Percentiles rank a stretch among this genome's conserved stretches.
Conservation (phyloP, 2,329 filamentous ascomycete genomes). For the Ophiostoma ips region DNA sequence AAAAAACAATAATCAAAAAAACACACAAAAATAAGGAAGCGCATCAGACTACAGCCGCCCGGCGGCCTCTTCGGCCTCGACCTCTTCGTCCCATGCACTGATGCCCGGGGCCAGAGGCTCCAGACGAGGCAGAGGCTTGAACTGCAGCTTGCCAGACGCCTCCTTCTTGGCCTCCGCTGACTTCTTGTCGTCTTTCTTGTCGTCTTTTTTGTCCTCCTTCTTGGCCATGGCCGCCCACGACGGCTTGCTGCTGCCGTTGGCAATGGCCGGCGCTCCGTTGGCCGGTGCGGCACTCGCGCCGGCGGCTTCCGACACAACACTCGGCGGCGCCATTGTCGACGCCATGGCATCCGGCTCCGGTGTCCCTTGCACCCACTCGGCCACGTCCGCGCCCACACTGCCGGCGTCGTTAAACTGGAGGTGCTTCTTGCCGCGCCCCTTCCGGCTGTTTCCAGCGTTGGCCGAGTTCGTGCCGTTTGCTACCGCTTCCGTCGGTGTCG, state of each 20-base stretch:
- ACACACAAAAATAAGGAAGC: background rate
- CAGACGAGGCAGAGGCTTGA: conserved; percentile 7
- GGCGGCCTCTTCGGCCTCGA: conserved; percentile 32
- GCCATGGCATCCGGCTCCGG: conserved; percentile 7
- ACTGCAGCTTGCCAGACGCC: background rate
- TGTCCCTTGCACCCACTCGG: conserved; percentile 13
- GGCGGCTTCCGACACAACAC: conserved; percentile 21
- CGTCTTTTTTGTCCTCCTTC: conserved; percentile 4
- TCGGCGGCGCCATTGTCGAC: conserved; percentile 16
- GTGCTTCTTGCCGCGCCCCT: background rate
- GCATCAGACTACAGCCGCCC: background rate
- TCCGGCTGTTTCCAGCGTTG: background rate
- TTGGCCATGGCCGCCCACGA: background rate
- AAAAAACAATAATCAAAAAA: background rate
- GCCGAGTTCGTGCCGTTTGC: background rate
- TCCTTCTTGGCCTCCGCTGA: conserved; percentile 4
- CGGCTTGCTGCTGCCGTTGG: background rate
- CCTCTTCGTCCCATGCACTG: conserved; percentile 45
- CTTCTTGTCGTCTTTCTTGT: background rate
- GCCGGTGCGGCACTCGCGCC: conserved; percentile 14
- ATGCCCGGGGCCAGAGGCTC: conserved; percentile 25
- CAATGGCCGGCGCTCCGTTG: background rate
- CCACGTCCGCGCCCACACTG: conserved; percentile 12
- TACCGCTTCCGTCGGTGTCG: background rate
- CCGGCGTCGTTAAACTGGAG: conserved; percentile 12